phyloP scores from a whole-genome alignment of 495 filamentous ascomycete genomes.

The Penicillium longicatenatum region DNA sequence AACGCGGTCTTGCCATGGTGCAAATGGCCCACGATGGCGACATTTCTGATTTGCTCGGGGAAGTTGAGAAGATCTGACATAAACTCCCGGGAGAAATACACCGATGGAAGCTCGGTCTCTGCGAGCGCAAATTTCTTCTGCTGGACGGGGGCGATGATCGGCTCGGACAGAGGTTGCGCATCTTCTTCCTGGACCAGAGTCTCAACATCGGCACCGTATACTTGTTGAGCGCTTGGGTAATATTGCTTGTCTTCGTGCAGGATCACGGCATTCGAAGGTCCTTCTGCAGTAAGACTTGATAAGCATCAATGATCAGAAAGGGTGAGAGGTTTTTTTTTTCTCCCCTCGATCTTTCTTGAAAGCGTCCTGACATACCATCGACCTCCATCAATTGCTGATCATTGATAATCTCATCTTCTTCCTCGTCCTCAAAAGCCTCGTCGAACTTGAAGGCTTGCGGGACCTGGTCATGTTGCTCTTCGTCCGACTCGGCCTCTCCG shows the following conservation, averaged over 20 bases:
- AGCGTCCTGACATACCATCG: constrained; percentile 59
- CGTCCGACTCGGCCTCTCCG: constrained; percentile 88
- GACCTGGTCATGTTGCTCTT: constrained; percentile 74
- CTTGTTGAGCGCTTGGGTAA: constrained; percentile 92
- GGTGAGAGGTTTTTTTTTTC: constrained; percentile 3
- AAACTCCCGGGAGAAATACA: constrained; percentile 83
- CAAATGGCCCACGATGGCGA: constrained; percentile 88
- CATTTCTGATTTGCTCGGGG: constrained; percentile 89
- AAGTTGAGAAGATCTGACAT: constrained; percentile 97
- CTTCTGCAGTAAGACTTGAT: constrained; percentile 57
- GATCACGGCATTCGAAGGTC: constrained; percentile 94
- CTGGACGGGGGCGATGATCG: constrained; percentile 90
- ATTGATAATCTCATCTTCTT: constrained; percentile 53
- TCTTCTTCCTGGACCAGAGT: constrained; percentile 97
- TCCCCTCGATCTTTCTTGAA: neutral
- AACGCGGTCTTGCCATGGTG: constrained; percentile 98
- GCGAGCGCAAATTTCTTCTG: constrained; percentile 95
- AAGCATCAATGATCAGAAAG: constrained; percentile 5
- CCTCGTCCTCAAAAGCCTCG: constrained; percentile 67
- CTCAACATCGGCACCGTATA: constrained; percentile 93
- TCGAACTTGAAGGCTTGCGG: constrained; percentile 78
- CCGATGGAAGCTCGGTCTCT: constrained; percentile 86
- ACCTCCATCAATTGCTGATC: constrained; percentile 93
- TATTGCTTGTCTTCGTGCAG: constrained; percentile 99
- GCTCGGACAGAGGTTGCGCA: constrained; percentile 86